Conservation (phyloP, 768 basidiomycete species). For the Tricholoma bakamatsutake region DNA sequence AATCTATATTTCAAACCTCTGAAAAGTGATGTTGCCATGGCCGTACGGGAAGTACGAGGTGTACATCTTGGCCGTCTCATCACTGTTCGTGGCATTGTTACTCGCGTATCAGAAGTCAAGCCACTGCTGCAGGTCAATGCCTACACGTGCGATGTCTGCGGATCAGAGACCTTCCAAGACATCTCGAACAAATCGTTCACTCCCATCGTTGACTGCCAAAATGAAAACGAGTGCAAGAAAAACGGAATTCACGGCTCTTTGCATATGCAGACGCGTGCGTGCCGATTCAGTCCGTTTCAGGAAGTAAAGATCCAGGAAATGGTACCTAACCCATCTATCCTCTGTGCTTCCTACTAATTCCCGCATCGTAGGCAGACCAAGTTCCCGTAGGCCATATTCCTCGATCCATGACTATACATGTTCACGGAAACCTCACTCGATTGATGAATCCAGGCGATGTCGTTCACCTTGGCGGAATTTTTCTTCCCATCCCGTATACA, state of each 20-base stretch:
- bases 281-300: conserved; percentile 96
- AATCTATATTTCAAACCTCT: conserved; percentile 93
- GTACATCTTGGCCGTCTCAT: conserved; percentile 86
- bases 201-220: conserved; percentile 86
- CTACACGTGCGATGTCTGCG: conserved; percentile 97
- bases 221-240: conserved; percentile 76
- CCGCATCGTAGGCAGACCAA: conserved; percentile 78
- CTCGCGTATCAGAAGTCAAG: conserved; percentile 98
- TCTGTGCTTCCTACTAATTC: conserved; percentile 2
- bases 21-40: conserved; percentile 66
- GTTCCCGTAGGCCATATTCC: conserved; percentile 99
- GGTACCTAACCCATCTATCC: conserved; percentile 40
- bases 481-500: conserved; percentile 95
- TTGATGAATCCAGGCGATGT: conserved; percentile 94
- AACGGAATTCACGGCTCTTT: conserved; percentile 85
- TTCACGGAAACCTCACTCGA: conserved; percentile 86
- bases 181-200: conserved; percentile 88
- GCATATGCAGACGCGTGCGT: conserved; percentile 98
- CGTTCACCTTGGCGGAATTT: conserved; percentile 92
- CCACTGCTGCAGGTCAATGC: conserved; percentile 96
- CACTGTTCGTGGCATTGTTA: conserved; percentile 96
- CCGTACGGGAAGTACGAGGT: conserved; percentile 89
- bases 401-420: conserved; percentile 95
- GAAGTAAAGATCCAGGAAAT: conserved; percentile 99
- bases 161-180: conserved; percentile 97